Evolutionary conservation across 495 filamentous ascomycete species (phyloP), one percentile per base, ranked within the genome.

Genomic region (Rhypophila decipiens): DNA sequence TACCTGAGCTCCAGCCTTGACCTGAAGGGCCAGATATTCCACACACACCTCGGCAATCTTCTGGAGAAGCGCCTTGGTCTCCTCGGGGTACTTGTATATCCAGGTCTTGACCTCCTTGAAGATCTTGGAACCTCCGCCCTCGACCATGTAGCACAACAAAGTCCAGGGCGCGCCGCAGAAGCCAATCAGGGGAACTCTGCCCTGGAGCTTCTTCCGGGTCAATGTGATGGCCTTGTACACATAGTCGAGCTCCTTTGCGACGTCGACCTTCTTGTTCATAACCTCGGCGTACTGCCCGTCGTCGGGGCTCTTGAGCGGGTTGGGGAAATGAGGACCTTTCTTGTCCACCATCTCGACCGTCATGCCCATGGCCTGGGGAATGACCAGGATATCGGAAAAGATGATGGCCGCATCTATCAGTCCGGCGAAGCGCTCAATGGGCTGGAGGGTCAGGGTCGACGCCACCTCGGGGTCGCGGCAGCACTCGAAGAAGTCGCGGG

Each of bases 121-220:
- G 60, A 96, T 71, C 71, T 96, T 97, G 59, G 82, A 90, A 11
- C 93, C 90, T 11, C 93, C 93, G 5, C 93, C 93, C 66, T 98
- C 93, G 12, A 96, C 88, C 93, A 98, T 98, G 68, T 98, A 98
- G 72, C 89, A 93, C 54, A 97, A 74, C 49, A 98, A 67, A 0
- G 93, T 98, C 89, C 93, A 98, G 1, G 93, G 93, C 2, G 93
- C 90, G 15, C 93, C 93, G 58, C 90, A 96, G 69, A 98, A 98
- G n/a, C 93, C 93, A 61, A 95, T 88, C 39, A 98, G 67, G 4
- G 93, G 93, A 21, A 98, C 94, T 12, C 88, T 75, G 8, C 90
- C 93, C 40, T 83, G 70, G 23, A 98, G 69, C 71, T 95, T 97
- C 60, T 85, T 75, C 56, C 93, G 77, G 8, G 93, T 97, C 52